Evolutionary conservation across 2,329 filamentous ascomycete genomes (phyloP), one percentile per base, ranked within the genome.

Genomic region (Lecanosticta acicola): DNA sequence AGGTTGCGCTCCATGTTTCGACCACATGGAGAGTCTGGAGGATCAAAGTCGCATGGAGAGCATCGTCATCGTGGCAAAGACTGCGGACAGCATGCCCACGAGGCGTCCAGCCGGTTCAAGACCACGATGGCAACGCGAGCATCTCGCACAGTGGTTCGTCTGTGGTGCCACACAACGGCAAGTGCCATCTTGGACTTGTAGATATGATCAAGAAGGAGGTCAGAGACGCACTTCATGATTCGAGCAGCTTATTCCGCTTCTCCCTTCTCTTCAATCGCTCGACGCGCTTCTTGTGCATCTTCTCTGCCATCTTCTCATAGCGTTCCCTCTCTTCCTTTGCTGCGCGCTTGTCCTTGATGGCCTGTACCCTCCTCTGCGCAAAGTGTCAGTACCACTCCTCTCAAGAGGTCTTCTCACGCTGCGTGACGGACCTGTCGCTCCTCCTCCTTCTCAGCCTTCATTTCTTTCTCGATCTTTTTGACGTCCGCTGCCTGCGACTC

Each of bases 361-460:
- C 78, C 62, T 90, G 79, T 44, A 93, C 81, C 57, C 83, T 82
- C 63, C 79, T 77, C 87, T 95, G 62, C 9, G 38, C 8, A 44
- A 16, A 14, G 19, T 33, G 49, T 59, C 43, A 62, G 58, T 34
- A 45, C 19, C 36, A 21, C 7, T 13, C 17, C 39, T 20, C 4
- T 24, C 5, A 13, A 37, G 35, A 9, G 9, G 9, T n/a, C 9
- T 11, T 2, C 10, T 14, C 19, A 4, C 20, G n/a, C 3, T 33
- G 33, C n/a, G 14, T 14, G 16, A 48, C 77, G 51, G 69, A 93
- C 89, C 76, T 91, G 76, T 70, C 88, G 79, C 68, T 85, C 84
- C n/a, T 84, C 80, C 65, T 94, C 89, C 71, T 94, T 96, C 72
- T 96, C 93, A 0, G 89, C 87, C 73, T 91, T 94, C 81, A 98